Evolutionary conservation across 1,284 basidiomycete species (phyloP), one percentile per base, ranked within the genome.

Genomic region (Coniferiporia sulphurascens): DNA sequence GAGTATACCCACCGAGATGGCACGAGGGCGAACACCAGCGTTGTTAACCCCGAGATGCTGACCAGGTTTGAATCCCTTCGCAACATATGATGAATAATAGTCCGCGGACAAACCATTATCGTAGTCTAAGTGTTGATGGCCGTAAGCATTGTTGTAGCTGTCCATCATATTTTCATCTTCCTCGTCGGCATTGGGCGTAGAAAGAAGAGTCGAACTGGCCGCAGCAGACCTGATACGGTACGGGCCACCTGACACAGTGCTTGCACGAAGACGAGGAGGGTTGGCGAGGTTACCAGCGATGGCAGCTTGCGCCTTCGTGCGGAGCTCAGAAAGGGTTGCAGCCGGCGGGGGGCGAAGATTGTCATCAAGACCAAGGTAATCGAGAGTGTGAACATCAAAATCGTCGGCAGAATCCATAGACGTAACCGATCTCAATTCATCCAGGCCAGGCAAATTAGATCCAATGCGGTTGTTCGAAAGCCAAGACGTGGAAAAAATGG

Each of bases 311-410:
- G 90, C 89, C 71, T 93, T 93, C 65, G 83, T 90, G 64, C 89
- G 86, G 61, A 93, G 77, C 73, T 93, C 93, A 15, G 89, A 85
- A 63, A 93, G 85, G 53, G 89, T 93, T 9, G 90, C 92, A 3
- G 90, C 89, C 10, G 69, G 69, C 19, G 86, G 84, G 61, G 81
- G 82, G 58, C 82, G 80, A 65, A 80, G 79, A 59, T 74, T 76
- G 63, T 93, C 91, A 66, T 95, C 95, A 65, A 98, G 80, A 49
- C 95, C 95, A 55, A 98, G 88, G 71, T 97, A 97, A 73, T 95
- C 94, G 63, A 98, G 82, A 27, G 95, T 97, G 68, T 93, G 90
- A 53, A 95, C 91, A 69, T 94, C 91, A 71, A 93, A 91, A 59
- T 95, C 91, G 62, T 95, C 93, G 19, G 81, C 80, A n/a, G 87